Conservation (phyloP, 805 yeast species). For the Saccharomycopsis lassenensis region DNA sequence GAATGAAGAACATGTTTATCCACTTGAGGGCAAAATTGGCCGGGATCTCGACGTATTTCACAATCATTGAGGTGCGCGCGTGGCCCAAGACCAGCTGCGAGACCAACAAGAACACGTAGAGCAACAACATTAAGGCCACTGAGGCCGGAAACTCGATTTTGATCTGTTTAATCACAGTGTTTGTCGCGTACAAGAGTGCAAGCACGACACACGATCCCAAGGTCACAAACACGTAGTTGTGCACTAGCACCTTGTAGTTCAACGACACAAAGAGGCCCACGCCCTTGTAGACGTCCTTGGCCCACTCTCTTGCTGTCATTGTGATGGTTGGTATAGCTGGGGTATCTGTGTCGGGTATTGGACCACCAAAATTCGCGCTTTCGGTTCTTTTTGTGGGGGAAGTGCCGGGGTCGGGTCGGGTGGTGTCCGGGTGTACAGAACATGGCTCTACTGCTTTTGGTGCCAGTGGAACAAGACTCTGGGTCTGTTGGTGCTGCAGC, state of each 20-base stretch:
- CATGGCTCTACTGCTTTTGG: too few relatives aligned
- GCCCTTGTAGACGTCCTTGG: neutral
- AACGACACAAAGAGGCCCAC: neutral
- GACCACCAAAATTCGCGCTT: too few relatives aligned
- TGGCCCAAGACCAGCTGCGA: conserved; percentile 30
- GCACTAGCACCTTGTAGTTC: conserved; percentile 21
- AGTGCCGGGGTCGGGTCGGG: too few relatives aligned
- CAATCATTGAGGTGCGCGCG: conserved; percentile 22
- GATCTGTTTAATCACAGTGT: conserved; percentile 33
- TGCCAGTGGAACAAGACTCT: too few relatives aligned
- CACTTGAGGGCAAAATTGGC: conserved; percentile 60
- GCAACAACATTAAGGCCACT: conserved; percentile 56
- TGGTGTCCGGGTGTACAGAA: too few relatives aligned
- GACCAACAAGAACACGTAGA: conserved; percentile 35
- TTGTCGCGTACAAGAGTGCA: conserved; percentile 40
- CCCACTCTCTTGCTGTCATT: neutral
- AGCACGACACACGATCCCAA: conserved; percentile 37
- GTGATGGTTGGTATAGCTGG: too few relatives aligned
- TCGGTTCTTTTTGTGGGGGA: too few relatives aligned
- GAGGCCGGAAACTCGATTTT: conserved; percentile 56
- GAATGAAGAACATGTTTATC: conserved; percentile 72
- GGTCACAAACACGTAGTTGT: conserved; percentile 37
- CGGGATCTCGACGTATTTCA: conserved; percentile 40
- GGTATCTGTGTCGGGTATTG: too few relatives aligned
- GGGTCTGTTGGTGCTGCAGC: too few relatives aligned